These are phyloP conservation scores for Jaapia argillacea DNA, from an alignment of 768 basidiomycete species.

Conservation along the genomic window DNA sequence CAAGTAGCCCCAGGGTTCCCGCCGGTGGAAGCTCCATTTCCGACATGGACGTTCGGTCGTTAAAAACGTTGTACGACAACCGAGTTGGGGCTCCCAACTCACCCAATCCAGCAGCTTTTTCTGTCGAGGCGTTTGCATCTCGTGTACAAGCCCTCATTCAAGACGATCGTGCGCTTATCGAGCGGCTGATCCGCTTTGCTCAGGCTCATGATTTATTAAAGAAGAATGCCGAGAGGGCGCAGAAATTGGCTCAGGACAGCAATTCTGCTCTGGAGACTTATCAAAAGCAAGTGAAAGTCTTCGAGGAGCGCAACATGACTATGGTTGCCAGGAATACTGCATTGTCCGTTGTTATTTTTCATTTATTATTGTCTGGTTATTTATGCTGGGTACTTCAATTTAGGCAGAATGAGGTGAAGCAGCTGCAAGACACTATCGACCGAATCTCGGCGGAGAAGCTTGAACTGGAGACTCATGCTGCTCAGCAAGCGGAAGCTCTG, in stretches of 20 bases:
- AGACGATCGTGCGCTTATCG: constrained; percentile 79
- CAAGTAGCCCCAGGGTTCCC: constrained; percentile 15
- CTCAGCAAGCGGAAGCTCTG: constrained; percentile 66
- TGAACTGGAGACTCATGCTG: constrained; percentile 55
- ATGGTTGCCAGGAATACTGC: constrained; percentile 41
- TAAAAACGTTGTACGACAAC: constrained; percentile 68
- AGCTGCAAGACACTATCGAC: constrained; percentile 54
- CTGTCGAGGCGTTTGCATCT: constrained; percentile 64
- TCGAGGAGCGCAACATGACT: constrained; percentile 65
- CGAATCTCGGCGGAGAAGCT: constrained; percentile 51
- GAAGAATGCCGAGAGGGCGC: constrained; percentile 85
- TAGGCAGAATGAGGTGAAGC: constrained; percentile 59
- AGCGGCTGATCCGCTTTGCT: constrained; percentile 75
- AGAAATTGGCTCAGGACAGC: constrained; percentile 83
- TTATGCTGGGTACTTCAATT: too few species aligned
- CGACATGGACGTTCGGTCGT: constrained; percentile 77
- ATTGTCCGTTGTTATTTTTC: constrained; percentile 33
- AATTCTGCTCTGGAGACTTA: constrained; percentile 77
- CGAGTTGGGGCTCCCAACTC: constrained; percentile 15
- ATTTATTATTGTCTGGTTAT: constrained; percentile 1
- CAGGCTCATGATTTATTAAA: constrained; percentile 87
- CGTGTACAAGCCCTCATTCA: constrained; percentile 74
- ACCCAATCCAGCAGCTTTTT: constrained; percentile 35
- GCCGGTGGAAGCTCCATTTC: constrained; percentile 51
- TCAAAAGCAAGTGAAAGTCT: constrained; percentile 73